Evolutionary conservation across 495 filamentous ascomycete genomes (phyloP).

Genomic region (Hypoxylon perforatum): DNA sequence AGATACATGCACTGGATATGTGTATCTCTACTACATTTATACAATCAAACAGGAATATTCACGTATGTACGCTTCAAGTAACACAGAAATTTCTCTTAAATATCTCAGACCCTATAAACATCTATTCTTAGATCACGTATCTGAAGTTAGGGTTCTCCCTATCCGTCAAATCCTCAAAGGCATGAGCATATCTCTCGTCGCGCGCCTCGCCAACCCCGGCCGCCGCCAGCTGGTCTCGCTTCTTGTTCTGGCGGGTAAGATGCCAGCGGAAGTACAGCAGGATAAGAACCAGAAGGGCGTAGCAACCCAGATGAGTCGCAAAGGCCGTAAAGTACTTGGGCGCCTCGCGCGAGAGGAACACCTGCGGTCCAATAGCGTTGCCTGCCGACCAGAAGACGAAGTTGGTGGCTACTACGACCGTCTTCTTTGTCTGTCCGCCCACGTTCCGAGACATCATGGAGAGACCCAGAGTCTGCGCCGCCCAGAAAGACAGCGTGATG

Average conservation of each 20-base stretch:
- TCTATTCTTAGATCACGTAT: conserved; percentile 54
- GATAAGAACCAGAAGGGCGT: conserved; percentile 58
- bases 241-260: conserved; percentile 58
- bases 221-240: conserved; percentile 56
- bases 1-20: no score
- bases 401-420: conserved; percentile 57
- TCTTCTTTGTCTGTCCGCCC: conserved; percentile 67
- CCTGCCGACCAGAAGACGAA: conserved; percentile 63
- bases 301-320: conserved; percentile 65
- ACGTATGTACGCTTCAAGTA: no score
- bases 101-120: no score
- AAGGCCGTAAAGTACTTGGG: conserved; percentile 67
- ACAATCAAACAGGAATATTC: no score
- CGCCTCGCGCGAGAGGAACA: conserved; percentile 61
- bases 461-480: conserved; percentile 64
- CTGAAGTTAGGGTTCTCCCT: conserved; percentile 66
- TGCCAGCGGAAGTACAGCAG: conserved; percentile 61
- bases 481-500: conserved; percentile 67
- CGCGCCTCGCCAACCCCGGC: conserved; percentile 53
- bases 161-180: conserved; percentile 70
- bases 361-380: conserved; percentile 64
- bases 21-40: no score
- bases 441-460: conserved; percentile 64
- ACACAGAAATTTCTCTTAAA: no score
- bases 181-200: conserved; percentile 58